Base-by-base conservation (phyloP, 139 green algal genomes). In the Dunaliella primolecta region DNA sequence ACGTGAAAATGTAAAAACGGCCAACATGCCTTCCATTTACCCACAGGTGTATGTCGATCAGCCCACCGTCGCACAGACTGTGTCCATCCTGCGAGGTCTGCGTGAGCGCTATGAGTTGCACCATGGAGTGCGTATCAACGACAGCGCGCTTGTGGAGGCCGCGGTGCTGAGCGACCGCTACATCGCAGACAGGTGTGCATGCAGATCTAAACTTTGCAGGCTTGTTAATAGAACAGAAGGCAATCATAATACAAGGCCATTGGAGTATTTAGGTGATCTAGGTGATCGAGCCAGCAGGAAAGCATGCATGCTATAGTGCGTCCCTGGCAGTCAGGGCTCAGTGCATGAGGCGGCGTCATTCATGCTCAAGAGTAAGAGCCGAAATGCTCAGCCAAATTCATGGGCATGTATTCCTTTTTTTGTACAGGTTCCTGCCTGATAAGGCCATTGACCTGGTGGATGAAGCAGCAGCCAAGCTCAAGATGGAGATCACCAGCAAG, bases 401-500 rank as follows among this genome's bases (percentile, higher is more conserved):
- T n/a, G n/a, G n/a, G n/a, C n/a, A n/a, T n/a, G n/a, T n/a, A n/a
- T n/a, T n/a, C n/a, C 57, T 80, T 70, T 37, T 30, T 71, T 32
- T 64, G 7, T 84, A 91, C 86, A 86, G 93, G 34, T 97, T 97
- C 86, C 87, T 97, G 81, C 94, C 94, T 38, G 95, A 98, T 84
- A 96, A 96, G 86, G 95, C 96, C 2, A 99, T 99, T 84, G 96
- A 99, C 89, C 92, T 98, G 85, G 91, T 99, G 37, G 97, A 99
- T 87, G 97, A 99, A 91, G 92, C 95, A 0, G 97, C 96, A 0
- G 97, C 97, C 79, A 98, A 98, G 89, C 93, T 99, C 3, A 99
- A 91, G 85, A 99, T 99, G 97, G 97, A 99, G 93, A 99, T 99
- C 91, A 99, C 97, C 75, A 94, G 81, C 86, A 99, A 99, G 93